Evolutionary conservation across 176 grass and related monocot genomes (phyloP), one percentile per base, ranked within the genome.

Genomic region (Cenchrus fungigraminus): DNA sequence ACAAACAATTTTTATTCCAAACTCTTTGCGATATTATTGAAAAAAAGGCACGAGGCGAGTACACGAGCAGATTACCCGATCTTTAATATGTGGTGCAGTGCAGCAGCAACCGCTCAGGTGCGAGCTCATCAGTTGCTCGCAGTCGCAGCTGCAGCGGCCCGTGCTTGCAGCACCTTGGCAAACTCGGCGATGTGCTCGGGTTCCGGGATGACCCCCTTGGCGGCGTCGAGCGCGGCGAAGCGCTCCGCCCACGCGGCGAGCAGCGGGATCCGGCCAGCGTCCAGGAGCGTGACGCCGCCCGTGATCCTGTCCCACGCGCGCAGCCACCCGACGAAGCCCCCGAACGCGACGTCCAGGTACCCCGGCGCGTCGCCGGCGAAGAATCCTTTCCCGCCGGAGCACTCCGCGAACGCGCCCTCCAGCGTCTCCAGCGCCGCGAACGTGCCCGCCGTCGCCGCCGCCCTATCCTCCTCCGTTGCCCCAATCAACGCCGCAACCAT

Each of bases 291-390:
- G 42, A 65, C 44, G 25, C 79, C 44, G 25, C 79, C 73, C 0
- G 37, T 10, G 2, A 88, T 19, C 47, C 55, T 61, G 37, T 75
- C 90, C n/a, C 42, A 51, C 8, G 87, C 73, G 19, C 81, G 81
- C 19, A 89, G 9, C 58, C 82, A 88, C 2, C 58, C 71, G 14
- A 89, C 13, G 8, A 74, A 22, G 0, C 71, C 87, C 59, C 90
- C 46, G 0, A 92, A n/a, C 25, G 28, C 50, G 25, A 83, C n/a
- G 72, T 92, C 83, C 49, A 92, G 12, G 11, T 62, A 89, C 22
- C 90, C 90, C 10, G 81, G 76, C 13, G 44, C 47, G 17, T 80
- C 78, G 71, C 90, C 86, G 13, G 78, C 73, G 77, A 89, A 92
- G 79, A 89, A 89, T 2, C 42, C 49, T 44, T 92, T 71, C 42